Percentiles rank a stretch among this genome's conserved stretches.
These are phyloP conservation scores for Ascochyta rabiei DNA, from an alignment of 2,329 filamentous ascomycete species.

Conservation along the genomic window DNA sequence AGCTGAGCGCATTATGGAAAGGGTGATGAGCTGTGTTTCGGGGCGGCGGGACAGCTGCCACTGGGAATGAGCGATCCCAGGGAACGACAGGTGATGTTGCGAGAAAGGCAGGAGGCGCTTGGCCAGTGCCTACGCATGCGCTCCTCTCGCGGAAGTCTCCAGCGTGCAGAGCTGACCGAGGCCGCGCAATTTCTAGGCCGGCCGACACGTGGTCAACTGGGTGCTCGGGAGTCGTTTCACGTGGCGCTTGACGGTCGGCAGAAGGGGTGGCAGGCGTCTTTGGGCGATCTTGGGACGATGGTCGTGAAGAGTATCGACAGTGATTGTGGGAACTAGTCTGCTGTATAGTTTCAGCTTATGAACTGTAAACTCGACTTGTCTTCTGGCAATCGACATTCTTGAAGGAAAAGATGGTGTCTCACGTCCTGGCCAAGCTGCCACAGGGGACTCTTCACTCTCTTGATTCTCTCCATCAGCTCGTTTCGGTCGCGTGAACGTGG, in stretches of 20 bases:
- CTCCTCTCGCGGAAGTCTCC: slow-evolving; percentile 65
- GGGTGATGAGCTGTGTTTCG: slow-evolving; percentile 24
- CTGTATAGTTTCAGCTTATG: slow-evolving; percentile 21
- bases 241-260: slow-evolving; percentile 45
- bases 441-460: slow-evolving; percentile 75
- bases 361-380: not conserved
- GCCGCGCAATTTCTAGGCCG: slow-evolving; percentile 72
- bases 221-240: slow-evolving; percentile 34
- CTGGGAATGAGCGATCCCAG: slow-evolving; percentile 60
- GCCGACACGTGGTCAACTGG: slow-evolving; percentile 36
- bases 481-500: slow-evolving; percentile 63
- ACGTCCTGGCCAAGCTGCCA: slow-evolving; percentile 69
- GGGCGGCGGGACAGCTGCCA: slow-evolving; percentile 38
- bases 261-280: slow-evolving; percentile 45
- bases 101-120: slow-evolving; percentile 22
- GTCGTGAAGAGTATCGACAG: slow-evolving; percentile 23
- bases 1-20: slow-evolving; percentile 20
- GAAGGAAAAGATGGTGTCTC: slow-evolving; percentile 17
- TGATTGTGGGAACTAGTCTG: slow-evolving; percentile 26
- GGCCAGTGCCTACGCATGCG: slow-evolving; percentile 28
- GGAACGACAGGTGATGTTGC: slow-evolving; percentile 62
- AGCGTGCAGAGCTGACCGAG: slow-evolving; percentile 73
- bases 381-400: not conserved
- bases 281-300: slow-evolving; percentile 36
- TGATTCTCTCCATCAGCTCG: slow-evolving; percentile 83